Evolutionary conservation across 495 filamentous ascomycete genomes (phyloP).

Genomic region (Usnea hakonensis): DNA sequence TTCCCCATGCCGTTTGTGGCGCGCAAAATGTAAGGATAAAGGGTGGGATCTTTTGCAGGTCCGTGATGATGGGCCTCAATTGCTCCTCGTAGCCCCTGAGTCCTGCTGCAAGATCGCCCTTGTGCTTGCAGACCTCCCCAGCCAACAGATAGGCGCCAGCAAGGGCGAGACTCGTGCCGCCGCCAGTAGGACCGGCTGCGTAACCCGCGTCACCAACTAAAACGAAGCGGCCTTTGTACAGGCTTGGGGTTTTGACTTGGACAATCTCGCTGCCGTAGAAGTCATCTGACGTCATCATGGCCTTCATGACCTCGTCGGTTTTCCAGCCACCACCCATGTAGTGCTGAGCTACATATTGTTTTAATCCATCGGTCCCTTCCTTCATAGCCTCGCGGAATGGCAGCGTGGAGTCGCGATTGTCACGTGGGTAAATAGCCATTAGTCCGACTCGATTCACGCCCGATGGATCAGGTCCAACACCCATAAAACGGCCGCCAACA

Average conservation of each 20-base stretch:
- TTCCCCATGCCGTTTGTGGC: constrained; percentile 35
- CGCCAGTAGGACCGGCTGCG: constrained; percentile 34
- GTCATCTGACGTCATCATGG: constrained; percentile 32
- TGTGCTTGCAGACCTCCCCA: constrained; percentile 35
- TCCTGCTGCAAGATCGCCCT: constrained; percentile 29
- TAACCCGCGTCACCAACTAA: constrained; percentile 39
- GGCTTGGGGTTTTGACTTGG: constrained; percentile 36
- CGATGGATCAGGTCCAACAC: constrained; percentile 28
- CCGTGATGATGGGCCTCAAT: constrained; percentile 37
- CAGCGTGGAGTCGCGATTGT: constrained; percentile 23
- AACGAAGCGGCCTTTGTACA: constrained; percentile 34
- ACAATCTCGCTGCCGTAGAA: constrained; percentile 42
- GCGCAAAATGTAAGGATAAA: constrained; percentile 27
- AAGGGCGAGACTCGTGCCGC: constrained; percentile 38
- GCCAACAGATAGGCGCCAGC: constrained; percentile 44
- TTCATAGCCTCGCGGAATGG: constrained; percentile 34
- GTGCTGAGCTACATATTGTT: constrained; percentile 32
- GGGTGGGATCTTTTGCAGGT: constrained; percentile 32
- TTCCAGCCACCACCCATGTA: constrained; percentile 40
- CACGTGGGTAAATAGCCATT: constrained; percentile 29
- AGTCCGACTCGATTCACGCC: constrained; percentile 29
- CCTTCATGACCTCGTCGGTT: constrained; percentile 21
- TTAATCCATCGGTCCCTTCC: constrained; percentile 35
- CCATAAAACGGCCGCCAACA: constrained; percentile 32
- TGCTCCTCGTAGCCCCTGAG: constrained; percentile 36